Conservation (phyloP, 2,329 filamentous ascomycete species). For the Zasmidium citrigriseum region DNA sequence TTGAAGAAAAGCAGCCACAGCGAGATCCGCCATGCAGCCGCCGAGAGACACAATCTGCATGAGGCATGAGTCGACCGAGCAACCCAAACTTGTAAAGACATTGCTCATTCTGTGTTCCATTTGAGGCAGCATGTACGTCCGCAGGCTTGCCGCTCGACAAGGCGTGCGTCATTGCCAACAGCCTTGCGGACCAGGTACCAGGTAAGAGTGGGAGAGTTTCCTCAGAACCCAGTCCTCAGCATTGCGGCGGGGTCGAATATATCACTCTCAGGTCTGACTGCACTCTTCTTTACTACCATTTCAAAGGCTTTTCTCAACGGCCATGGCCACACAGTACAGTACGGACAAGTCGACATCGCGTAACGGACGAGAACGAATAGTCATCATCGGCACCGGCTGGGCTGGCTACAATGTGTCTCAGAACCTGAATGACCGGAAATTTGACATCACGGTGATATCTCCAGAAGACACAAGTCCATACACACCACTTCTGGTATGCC, state of each 20-base stretch:
- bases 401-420: constrained; percentile 43
- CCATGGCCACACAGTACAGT: neutral
- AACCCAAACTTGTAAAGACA: no score
- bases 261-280: neutral
- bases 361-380: constrained; percentile 17
- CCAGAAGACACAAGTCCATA: constrained; percentile 45
- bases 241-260: neutral
- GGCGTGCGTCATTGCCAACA: no score
- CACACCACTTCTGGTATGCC: constrained; percentile 42
- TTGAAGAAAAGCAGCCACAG: no score
- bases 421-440: constrained; percentile 38
- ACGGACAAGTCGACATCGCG: constrained; percentile 2
- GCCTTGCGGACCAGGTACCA: no score
- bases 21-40: no score
- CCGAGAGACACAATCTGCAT: no score
- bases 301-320: neutral
- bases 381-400: constrained; percentile 45
- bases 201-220: no score
- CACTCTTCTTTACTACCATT: neutral
- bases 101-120: no score
- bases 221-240: no score
- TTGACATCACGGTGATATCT: constrained; percentile 44
- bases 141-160: no score
- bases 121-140: no score
- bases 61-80: no score